phyloP scores from a whole-genome alignment of 2,329 filamentous ascomycete species.

The Botryotinia convoluta region DNA sequence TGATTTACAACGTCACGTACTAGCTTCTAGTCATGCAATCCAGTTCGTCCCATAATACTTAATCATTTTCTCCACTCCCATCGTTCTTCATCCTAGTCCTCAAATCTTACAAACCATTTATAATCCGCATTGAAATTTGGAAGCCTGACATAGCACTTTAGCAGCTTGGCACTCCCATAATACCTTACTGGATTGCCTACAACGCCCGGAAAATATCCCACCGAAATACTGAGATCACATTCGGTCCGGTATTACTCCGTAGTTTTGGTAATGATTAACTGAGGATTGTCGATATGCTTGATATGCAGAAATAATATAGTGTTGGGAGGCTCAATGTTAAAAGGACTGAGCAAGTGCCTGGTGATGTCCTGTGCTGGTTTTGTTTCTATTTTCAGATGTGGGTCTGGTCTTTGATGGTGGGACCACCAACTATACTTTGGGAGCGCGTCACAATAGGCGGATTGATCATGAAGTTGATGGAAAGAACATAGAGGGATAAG shows the following conservation, averaged over 20 bases:
- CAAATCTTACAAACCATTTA: too few species aligned
- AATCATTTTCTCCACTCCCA: neutral
- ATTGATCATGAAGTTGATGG: neutral
- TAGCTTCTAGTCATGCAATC: neutral
- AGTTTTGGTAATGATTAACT: neutral
- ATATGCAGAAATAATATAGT: neutral
- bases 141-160: neutral
- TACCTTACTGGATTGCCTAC: neutral
- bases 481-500: too few species aligned
- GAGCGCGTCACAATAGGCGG: neutral
- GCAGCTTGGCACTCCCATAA: neutral
- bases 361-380: neutral
- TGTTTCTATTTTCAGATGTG: constrained; percentile 9
- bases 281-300: neutral
- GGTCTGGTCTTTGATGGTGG: neutral
- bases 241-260: neutral
- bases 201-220: neutral
- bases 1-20: neutral
- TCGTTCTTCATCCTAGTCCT: neutral
- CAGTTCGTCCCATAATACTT: neutral
- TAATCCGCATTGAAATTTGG: neutral
- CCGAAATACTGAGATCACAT: neutral
- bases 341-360: neutral
- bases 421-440: neutral
- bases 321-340: neutral